Conservation (phyloP, 352 stramenopile species). For the Sclerospora graminicola region DNA sequence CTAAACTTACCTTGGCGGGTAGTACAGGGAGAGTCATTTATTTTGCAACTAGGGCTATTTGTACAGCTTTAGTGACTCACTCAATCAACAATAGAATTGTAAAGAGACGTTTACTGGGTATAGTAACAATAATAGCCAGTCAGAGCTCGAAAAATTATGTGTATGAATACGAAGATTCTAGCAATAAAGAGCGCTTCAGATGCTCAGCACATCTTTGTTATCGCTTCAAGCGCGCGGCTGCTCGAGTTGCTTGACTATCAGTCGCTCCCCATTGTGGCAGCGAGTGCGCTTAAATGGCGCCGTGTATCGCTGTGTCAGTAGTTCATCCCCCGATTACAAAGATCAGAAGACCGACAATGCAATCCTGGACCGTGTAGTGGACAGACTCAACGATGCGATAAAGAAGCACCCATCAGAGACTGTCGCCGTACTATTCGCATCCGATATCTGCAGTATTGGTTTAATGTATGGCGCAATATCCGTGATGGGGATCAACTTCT, state of each 20-base stretch:
- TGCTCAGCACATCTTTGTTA: constrained; percentile 1
- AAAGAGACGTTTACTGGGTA: too few species aligned
- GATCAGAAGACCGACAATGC: constrained; percentile 1
- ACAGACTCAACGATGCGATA: constrained; percentile 72
- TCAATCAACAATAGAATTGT: too few species aligned
- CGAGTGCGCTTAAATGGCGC: neutral
- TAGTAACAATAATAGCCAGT: too few species aligned
- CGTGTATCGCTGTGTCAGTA: constrained; percentile 1
- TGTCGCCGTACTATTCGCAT: constrained; percentile 64
- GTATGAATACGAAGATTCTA: too few species aligned
- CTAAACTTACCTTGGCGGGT: too few species aligned
- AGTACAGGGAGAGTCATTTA: too few species aligned
- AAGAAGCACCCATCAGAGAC: constrained; percentile 61
- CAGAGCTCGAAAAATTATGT: too few species aligned
- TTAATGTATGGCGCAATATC: constrained; percentile 69
- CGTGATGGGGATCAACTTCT: constrained; percentile 55
- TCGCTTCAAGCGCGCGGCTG: constrained; percentile 1
- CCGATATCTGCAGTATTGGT: constrained; percentile 73
- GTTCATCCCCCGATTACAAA: constrained; percentile 3
- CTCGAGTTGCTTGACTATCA: neutral
- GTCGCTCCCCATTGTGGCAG: neutral
- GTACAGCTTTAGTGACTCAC: too few species aligned
- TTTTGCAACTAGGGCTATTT: too few species aligned
- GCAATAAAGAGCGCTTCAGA: too few species aligned
- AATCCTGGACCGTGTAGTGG: constrained; percentile 60